Evolutionary conservation across 2,329 filamentous ascomycete genomes (phyloP).

Genomic region (Byssothecium circinans): DNA sequence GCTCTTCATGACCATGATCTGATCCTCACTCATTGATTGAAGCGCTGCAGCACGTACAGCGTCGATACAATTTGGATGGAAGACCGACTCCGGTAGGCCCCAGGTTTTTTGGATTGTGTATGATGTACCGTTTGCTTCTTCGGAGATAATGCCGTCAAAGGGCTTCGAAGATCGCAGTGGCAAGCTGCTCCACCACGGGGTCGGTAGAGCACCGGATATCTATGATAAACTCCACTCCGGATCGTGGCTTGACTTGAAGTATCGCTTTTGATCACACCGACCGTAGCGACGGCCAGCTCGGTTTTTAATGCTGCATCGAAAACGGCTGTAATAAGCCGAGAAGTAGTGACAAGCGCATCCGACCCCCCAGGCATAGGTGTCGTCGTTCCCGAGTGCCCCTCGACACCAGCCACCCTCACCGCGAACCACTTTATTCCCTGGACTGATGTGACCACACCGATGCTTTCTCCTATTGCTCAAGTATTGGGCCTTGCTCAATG

Average conservation of each 20-base stretch:
- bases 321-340: constrained; percentile 28
- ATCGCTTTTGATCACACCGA: constrained; percentile 32
- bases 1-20: constrained; percentile 33
- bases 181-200: constrained; percentile 26
- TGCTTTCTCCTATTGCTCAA: constrained; percentile 63
- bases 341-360: constrained; percentile 31
- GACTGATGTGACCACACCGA: constrained; percentile 70
- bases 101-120: constrained; percentile 27
- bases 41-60: constrained; percentile 24
- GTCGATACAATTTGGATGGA: constrained; percentile 24
- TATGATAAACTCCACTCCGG: constrained; percentile 29
- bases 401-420: constrained; percentile 33
- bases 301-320: constrained; percentile 24
- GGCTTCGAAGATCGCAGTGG: constrained; percentile 19
- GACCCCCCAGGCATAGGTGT: constrained; percentile 66
- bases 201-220: constrained; percentile 34
- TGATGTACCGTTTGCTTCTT: constrained; percentile 25
- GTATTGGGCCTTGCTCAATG: constrained; percentile 77
- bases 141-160: constrained; percentile 22
- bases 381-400: constrained; percentile 62
- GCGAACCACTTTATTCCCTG: constrained; percentile 71
- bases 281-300: constrained; percentile 29
- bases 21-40: constrained; percentile 15
- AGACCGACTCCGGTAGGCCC: constrained; percentile 30
- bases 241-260: constrained; percentile 35